Evolutionary conservation across 2,329 filamentous ascomycete genomes (phyloP).

Genomic region (Penicillium sp.): DNA sequence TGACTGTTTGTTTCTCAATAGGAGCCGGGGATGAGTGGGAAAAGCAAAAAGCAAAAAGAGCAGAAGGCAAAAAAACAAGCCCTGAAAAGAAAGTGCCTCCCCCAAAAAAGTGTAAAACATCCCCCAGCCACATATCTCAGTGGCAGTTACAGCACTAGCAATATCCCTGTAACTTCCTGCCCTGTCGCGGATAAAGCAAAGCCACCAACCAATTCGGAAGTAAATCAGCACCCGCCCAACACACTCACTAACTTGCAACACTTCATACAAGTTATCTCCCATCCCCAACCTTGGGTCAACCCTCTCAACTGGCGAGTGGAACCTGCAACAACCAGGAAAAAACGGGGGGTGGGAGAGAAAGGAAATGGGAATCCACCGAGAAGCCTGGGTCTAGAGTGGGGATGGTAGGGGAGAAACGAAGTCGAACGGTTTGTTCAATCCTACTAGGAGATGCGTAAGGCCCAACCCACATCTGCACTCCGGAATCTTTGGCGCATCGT

Average conservation of each 20-base stretch:
- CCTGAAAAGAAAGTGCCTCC: neutral
- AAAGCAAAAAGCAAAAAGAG: too few species aligned
- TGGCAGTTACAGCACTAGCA: neutral
- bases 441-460: conserved; percentile 16
- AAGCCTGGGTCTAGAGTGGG: neutral
- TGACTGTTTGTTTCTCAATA: too few species aligned
- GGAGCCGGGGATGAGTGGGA: too few species aligned
- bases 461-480: conserved; percentile 17
- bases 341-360: neutral
- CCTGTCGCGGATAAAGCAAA: neutral
- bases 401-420: conserved; percentile 4
- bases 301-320: neutral
- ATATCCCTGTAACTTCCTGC: neutral
- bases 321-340: neutral
- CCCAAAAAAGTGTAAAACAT: neutral
- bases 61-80: too few species aligned
- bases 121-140: conserved; percentile 1
- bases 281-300: neutral
- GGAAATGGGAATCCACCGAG: conserved; percentile 1
- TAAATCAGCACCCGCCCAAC: too few species aligned
- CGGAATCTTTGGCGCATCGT: conserved; percentile 14
- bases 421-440: conserved; percentile 13
- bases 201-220: neutral
- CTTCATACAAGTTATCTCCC: too few species aligned
- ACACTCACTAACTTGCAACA: too few species aligned